A percentile compares a stretch with the other conserved stretches of the same genome.
Conservation (phyloP, 169 alveolate species). For the Eimeria acervulina region DNA sequence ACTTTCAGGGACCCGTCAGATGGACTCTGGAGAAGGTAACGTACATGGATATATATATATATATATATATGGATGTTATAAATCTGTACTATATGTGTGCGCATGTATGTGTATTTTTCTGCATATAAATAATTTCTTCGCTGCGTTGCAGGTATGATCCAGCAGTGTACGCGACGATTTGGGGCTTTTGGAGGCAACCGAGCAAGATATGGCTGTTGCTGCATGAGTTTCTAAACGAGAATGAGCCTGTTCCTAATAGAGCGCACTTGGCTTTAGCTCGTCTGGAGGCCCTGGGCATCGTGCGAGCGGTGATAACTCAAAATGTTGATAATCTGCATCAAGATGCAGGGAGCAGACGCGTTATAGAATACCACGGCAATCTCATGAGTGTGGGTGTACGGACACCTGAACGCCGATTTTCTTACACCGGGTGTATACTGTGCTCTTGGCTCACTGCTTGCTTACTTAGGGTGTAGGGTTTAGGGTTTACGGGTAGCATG, state of each 20-base stretch:
- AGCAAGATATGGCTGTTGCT: constrained; percentile 81
- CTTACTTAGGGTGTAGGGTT: no score
- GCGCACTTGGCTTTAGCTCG: constrained; percentile 70
- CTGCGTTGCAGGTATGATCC: constrained; percentile 75
- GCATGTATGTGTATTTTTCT: no score
- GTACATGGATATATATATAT: neutral
- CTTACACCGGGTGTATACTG: no score
- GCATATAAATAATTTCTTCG: no score
- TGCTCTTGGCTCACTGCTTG: no score
- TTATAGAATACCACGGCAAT: constrained; percentile 82
- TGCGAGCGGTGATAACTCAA: constrained; percentile 48
- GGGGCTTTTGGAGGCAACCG: constrained; percentile 83
- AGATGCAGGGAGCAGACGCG: constrained; percentile 79
- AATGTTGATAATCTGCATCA: constrained; percentile 84
- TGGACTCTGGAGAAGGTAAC: constrained; percentile 82
- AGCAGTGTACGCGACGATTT: constrained; percentile 80
- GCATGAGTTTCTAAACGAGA: constrained; percentile 58
- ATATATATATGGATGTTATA: neutral
- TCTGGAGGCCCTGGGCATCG: constrained; percentile 46
- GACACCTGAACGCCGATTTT: no score
- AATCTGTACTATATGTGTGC: no score
- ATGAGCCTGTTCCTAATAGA: constrained; percentile 69
- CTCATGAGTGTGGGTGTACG: constrained; percentile 69
- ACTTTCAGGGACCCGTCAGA: constrained; percentile 82
- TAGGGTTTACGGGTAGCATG: no score